Conservation (phyloP, 345 rosid genomes). For the Adansonia digitata region DNA sequence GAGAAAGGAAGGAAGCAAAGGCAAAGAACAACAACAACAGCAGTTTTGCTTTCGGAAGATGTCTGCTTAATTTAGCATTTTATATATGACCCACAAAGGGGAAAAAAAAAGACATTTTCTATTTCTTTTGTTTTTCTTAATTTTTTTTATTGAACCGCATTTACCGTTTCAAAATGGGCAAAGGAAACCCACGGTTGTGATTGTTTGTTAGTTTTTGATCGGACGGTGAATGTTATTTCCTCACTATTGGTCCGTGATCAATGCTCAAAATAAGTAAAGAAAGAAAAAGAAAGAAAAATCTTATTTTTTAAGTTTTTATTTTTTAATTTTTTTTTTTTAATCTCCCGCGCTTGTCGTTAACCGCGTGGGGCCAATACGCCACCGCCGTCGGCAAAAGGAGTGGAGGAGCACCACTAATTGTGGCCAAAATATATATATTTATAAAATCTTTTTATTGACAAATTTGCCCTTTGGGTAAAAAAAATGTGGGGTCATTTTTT, state of each 20-base stretch:
- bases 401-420: slow-evolving; percentile 14
- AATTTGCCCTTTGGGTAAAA: neutral
- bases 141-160: neutral
- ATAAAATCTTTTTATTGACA: neutral
- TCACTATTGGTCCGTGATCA: slow-evolving; percentile 10
- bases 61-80: slow-evolving; percentile 38
- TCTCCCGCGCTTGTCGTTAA: slow-evolving; percentile 9
- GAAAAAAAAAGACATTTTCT: neutral
- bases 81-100: neutral
- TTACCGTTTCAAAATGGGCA: neutral
- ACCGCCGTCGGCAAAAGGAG: neutral
- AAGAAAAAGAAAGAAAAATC: neutral
- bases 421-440: neutral
- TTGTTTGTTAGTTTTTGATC: neutral
- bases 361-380: slow-evolving; percentile 10
- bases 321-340: neutral
- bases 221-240: neutral
- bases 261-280: slow-evolving; percentile 4
- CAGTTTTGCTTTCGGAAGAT: slow-evolving; percentile 41
- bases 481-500: neutral
- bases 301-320: neutral
- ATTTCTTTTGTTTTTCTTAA: neutral
- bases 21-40: slow-evolving; percentile 15
- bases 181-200: neutral
- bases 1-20: slow-evolving; percentile 33